A percentile compares a stretch with the other conserved stretches of the same genome.
Conservation (phyloP, 371 early-diverging fungal species). For the Encephalitozoon intestinalis region DNA sequence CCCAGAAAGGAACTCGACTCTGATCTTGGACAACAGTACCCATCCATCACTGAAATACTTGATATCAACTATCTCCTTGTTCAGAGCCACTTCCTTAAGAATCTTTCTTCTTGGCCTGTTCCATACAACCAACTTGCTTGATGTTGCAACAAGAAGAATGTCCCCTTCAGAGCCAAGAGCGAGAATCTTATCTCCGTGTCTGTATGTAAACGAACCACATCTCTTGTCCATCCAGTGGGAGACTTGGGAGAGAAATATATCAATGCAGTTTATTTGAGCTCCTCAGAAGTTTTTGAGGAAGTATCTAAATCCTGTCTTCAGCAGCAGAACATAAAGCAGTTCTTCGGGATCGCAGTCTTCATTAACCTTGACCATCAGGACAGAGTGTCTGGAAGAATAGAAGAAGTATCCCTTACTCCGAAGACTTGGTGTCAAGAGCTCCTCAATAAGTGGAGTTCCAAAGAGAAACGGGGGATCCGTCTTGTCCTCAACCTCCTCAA, state of each 20-base stretch:
- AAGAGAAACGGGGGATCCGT: background rate
- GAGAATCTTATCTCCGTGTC: background rate
- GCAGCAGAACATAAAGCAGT: background rate
- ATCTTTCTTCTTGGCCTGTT: background rate
- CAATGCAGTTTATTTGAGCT: background rate
- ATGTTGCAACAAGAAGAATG: background rate
- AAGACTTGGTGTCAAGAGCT: background rate
- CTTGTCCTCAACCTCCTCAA: constrained; percentile 2
- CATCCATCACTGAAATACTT: background rate
- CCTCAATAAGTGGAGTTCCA: background rate
- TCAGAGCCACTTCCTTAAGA: background rate
- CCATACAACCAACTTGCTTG: background rate
- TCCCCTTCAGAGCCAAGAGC: background rate
- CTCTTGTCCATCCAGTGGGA: background rate
- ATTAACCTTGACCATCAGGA: constrained; percentile 38
- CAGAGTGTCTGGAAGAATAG: constrained; percentile 6
- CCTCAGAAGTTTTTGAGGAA: background rate
- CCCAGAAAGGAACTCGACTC: background rate
- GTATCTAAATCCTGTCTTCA: background rate
- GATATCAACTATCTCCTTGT: background rate
- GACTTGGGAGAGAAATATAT: background rate
- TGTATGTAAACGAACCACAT: background rate
- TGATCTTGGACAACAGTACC: background rate
- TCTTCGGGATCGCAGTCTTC: background rate
- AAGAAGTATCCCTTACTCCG: constrained; percentile 13